Evolutionary conservation across 2,329 filamentous ascomycete species (phyloP).

Genomic region (Venturiaceae sp.): DNA sequence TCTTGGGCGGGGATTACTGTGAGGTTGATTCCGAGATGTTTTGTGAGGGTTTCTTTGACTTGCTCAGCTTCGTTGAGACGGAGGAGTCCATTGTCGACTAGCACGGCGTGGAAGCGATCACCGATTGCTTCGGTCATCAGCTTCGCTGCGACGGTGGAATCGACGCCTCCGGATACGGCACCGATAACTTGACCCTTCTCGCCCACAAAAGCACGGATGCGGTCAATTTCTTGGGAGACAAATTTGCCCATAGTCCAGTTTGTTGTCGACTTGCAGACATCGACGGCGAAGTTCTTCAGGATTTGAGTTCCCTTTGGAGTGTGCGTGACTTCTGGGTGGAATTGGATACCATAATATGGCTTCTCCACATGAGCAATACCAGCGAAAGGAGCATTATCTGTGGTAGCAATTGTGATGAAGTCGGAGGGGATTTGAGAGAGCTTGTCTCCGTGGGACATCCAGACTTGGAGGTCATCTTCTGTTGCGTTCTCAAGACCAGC

Average conservation of each 20-base stretch:
- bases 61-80: constrained; percentile 73
- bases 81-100: constrained; percentile 81
- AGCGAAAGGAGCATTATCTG: constrained; percentile 67
- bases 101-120: constrained; percentile 72
- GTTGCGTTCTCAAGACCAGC: constrained; percentile 63
- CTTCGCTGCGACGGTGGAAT: constrained; percentile 78
- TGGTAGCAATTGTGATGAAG: constrained; percentile 66
- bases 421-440: constrained; percentile 61
- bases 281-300: constrained; percentile 73
- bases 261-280: constrained; percentile 66
- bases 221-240: constrained; percentile 65
- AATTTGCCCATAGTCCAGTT: constrained; percentile 87
- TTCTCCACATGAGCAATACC: constrained; percentile 64
- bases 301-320: constrained; percentile 60
- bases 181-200: constrained; percentile 73
- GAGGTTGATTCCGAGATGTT: constrained; percentile 82
- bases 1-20: constrained; percentile 75
- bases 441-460: constrained; percentile 90
- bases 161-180: constrained; percentile 74
- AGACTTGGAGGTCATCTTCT: constrained; percentile 60
- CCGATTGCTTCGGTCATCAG: constrained; percentile 83
- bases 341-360: constrained; percentile 74
- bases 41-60: constrained; percentile 68
- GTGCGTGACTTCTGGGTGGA: constrained; percentile 79
- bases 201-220: constrained; percentile 76